phyloP scores from a whole-genome alignment of 257 asterid genomes.

The Primulina eburnea region DNA sequence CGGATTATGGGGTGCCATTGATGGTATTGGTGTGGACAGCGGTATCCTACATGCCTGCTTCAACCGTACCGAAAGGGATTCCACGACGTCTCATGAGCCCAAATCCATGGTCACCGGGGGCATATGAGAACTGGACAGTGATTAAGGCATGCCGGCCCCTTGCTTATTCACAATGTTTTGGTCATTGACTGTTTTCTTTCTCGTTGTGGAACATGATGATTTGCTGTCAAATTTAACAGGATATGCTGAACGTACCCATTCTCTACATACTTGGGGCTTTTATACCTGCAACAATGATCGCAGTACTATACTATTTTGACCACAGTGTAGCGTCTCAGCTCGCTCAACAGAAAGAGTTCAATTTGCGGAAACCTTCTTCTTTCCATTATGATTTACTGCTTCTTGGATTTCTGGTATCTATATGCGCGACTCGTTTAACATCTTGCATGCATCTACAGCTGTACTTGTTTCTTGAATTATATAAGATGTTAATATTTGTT shows the following conservation, averaged over 20 bases:
- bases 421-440: constrained; percentile 1
- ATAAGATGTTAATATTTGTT: neutral
- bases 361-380: constrained; percentile 76
- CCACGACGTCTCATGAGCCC: constrained; percentile 95
- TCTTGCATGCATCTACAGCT: neutral
- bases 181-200: neutral
- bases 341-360: constrained; percentile 88
- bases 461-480: neutral
- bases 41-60: constrained; percentile 66
- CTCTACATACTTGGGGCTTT: constrained; percentile 77
- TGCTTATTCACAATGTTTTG: neutral
- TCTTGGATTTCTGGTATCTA: constrained; percentile 70
- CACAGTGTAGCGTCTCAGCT: constrained; percentile 91
- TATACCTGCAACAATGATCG: constrained; percentile 85
- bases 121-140: constrained; percentile 88
- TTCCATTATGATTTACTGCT: constrained; percentile 78
- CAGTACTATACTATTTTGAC: constrained; percentile 88
- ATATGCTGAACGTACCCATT: constrained; percentile 70
- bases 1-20: constrained; percentile 93
- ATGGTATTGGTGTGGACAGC: constrained; percentile 94
- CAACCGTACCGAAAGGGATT: constrained; percentile 75
- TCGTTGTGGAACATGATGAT: constrained; percentile 15
- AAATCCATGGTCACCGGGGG: constrained; percentile 93
- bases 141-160: constrained; percentile 57
- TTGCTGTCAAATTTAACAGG: constrained; percentile 44